phyloP scores from a whole-genome alignment of 176 grass and related monocot species.

The Oropetium thomaeum region DNA sequence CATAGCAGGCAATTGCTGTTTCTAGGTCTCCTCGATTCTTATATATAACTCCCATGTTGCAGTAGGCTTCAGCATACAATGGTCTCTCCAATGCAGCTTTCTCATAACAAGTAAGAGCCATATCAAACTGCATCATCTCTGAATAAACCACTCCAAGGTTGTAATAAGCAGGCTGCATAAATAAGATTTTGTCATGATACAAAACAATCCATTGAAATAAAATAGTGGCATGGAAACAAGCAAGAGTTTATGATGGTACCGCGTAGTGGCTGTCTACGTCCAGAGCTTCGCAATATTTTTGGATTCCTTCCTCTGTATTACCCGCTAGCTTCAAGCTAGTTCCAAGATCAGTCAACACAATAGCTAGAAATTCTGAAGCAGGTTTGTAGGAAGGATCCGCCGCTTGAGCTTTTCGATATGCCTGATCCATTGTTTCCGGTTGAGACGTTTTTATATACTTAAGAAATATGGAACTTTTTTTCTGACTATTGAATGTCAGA shows the following conservation, averaged over 20 bases:
- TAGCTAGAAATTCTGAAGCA: conserved; percentile 81
- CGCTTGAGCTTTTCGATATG: conserved; percentile 77
- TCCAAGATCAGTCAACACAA: conserved; percentile 97
- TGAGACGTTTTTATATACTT: conserved; percentile 6
- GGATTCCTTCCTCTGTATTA: conserved; percentile 93
- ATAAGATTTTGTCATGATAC: conserved; percentile 11
- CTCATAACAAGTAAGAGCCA: conserved; percentile 94
- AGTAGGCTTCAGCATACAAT: conserved; percentile 93
- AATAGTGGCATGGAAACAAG: conserved; percentile 16
- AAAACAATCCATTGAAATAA: conserved; percentile 11
- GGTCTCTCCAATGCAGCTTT: conserved; percentile 95
- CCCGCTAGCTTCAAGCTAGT: conserved; percentile 94
- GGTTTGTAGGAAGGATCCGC: conserved; percentile 91
- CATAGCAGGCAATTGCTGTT: conserved; percentile 92
- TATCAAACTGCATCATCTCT: conserved; percentile 95
- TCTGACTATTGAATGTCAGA: neutral
- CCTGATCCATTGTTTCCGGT: conserved; percentile 50
- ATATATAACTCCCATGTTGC: conserved; percentile 99
- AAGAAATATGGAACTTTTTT: conserved; percentile 7
- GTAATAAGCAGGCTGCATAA: conserved; percentile 93
- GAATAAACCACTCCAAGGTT: conserved; percentile 98
- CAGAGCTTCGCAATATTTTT: conserved; percentile 95
- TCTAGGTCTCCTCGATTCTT: conserved; percentile 97
- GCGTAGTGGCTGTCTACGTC: conserved; percentile 90
- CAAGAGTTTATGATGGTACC: conserved; percentile 44